phyloP scores from a whole-genome alignment of 1,284 basidiomycete genomes.

The Rhodotorula sp. region DNA sequence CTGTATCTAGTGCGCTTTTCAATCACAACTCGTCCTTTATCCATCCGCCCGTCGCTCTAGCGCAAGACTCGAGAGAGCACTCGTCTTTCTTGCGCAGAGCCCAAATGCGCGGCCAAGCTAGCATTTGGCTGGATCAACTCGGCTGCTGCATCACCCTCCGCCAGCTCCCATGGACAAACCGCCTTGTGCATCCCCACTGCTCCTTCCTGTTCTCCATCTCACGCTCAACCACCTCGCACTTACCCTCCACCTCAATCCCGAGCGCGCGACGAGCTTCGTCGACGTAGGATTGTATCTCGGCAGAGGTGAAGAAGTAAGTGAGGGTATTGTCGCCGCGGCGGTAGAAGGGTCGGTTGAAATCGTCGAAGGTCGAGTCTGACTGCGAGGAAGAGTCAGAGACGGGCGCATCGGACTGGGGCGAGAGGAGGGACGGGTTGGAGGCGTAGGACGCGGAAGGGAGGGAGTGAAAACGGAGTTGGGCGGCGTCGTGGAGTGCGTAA shows the following conservation, averaged over 20 bases:
- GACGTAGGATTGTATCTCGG: constrained; percentile 41
- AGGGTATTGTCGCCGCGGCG: constrained; percentile 49
- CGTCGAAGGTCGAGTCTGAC: neutral
- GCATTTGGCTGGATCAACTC: too few relatives aligned
- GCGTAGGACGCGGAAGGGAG: constrained; percentile 38
- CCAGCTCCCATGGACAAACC: constrained; percentile 47
- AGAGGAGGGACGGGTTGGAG: constrained; percentile 45
- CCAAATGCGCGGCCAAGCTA: too few relatives aligned
- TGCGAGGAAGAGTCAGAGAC: neutral
- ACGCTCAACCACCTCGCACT: constrained; percentile 40
- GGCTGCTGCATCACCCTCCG: constrained; percentile 16
- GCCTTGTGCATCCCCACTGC: constrained; percentile 38
- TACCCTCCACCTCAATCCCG: constrained; percentile 37
- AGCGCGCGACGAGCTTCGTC: neutral
- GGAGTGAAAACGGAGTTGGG: constrained; percentile 49
- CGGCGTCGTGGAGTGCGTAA: constrained; percentile 49
- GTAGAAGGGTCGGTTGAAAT: constrained; percentile 41
- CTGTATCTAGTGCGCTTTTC: too few relatives aligned
- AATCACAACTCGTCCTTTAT: too few relatives aligned
- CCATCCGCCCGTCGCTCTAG: too few relatives aligned
- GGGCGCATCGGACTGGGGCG: constrained; percentile 37
- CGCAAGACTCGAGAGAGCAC: too few relatives aligned
- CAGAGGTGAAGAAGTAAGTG: constrained; percentile 48
- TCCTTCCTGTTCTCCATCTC: constrained; percentile 43
- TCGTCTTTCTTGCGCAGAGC: too few relatives aligned